phyloP scores from a whole-genome alignment of 345 rosid species.

The Euphorbia tirucalli region DNA sequence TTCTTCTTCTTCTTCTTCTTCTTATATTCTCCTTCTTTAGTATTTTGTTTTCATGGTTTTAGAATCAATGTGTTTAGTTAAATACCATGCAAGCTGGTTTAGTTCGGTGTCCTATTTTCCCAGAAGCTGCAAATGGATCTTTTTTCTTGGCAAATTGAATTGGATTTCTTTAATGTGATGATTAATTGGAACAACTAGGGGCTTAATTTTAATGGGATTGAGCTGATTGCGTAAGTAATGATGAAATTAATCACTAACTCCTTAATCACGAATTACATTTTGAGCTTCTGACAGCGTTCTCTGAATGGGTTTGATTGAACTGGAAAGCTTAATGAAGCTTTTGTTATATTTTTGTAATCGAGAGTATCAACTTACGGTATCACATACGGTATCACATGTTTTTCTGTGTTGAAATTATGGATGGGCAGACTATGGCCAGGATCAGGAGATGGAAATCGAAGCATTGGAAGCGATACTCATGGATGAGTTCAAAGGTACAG shows the following conservation, averaged over 20 bases:
- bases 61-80: background rate
- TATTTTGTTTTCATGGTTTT: background rate
- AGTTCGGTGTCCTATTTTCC: background rate
- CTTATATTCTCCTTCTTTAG: background rate
- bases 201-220: background rate
- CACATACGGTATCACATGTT: background rate
- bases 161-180: constrained; percentile 6
- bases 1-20: too few species aligned
- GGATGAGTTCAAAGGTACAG: constrained; percentile 91
- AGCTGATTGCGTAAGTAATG: background rate
- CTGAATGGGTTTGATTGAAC: background rate
- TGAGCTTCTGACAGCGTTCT: background rate
- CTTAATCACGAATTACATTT: too few species aligned
- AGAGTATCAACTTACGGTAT: background rate
- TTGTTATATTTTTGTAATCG: background rate
- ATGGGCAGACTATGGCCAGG: constrained; percentile 69
- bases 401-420: constrained; percentile 2
- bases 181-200: background rate
- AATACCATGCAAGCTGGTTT: background rate
- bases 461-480: constrained; percentile 92
- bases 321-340: background rate
- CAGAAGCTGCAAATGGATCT: constrained; percentile 8
- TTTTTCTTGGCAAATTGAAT: background rate
- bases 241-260: too few species aligned
- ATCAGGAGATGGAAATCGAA: constrained; percentile 98